Base-by-base conservation (phyloP, 1,139 yeast genomes). In the Magnusiomyces suaveolens region DNA sequence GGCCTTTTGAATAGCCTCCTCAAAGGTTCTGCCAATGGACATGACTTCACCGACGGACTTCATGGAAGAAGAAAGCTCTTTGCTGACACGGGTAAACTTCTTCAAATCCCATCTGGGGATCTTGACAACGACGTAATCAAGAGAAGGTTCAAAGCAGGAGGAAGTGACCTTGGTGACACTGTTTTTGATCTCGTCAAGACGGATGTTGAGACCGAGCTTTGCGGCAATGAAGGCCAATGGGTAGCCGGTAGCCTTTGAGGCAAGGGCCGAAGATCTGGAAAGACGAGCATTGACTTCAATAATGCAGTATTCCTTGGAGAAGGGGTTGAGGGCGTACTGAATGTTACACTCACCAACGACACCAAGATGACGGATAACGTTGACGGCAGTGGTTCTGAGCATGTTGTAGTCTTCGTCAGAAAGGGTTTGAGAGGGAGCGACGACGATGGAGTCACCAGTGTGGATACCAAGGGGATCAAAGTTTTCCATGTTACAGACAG, bases 331-430 rank as follows among this genome's bases (percentile, higher is more conserved):
- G 56, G 98, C 97, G 70, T 92, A 92, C 73, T 92, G 98, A 68
- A 92, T 88, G 77, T 92, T 92, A 80, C 98, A 92, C 76, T 92
- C 98, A 79, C 98, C 98, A 67, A 92, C 97, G 70, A 92, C 98
- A 66, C 98, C 98, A 68, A 92, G 79, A 68, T 92, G 98, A 75
- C 98, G 86, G 63, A 92, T 92, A 62, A 92, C 96, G 64, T 92
- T 92, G 63, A 92, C 95, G 52, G 98, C 98, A 55, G 98, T 88
- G 49, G 97, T 87, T 76, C 98, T 84, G 69, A 92, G 79, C 98
- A 92, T 92, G 74, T 92, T 87, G 78, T 90, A 92, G 67, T 92
- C 98, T 72, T 89, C 97, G 68, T 92, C 97, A 33, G 96, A 86
- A 63, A 92, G 77, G 46, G 98, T 92, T 76, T 92, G 98, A 46